Base-by-base conservation (phyloP, 1,284 basidiomycete genomes). In the Ceratobasidium sp. region DNA sequence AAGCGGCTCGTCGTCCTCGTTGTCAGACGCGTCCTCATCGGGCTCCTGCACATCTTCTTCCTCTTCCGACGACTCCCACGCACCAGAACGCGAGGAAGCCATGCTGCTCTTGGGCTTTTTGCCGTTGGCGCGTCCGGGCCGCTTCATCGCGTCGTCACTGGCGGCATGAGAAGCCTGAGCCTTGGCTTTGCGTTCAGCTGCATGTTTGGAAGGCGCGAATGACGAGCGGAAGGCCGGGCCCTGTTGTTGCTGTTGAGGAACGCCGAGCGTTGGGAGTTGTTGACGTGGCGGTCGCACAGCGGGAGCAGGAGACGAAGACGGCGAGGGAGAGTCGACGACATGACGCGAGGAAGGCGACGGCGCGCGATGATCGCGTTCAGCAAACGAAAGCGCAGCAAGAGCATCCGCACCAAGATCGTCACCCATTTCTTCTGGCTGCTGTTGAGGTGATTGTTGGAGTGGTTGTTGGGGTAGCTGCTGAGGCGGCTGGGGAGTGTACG, bases 11-110 rank as follows among this genome's bases (percentile, higher is more conserved):
- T 81, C 85, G 78, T 92, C 91, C 65, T 87, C 87, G 1, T 80
- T 85, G 78, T 92, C 91, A 0, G 90, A 90, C 78, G 90, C 90
- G 8, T 85, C 90, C 29, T 90, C 90, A 0, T 89, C 88, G 6
- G 92, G 89, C 14, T 93, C 93, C 4, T 94, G 93, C 14, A 93
- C 92, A 1, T 93, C 91, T 31, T 93, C 92, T 78, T 93, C 93
- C 11, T 93, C 92, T 77, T 89, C 91, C 76, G 91, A 93, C 79
- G 91, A 90, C 75, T 87, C 88, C 91, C 91, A 93, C n/a, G 85
- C 88, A 24, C 86, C 86, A n/a, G 78, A 80, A 75, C 80, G 83
- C 64, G 83, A 79, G 79, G 82, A 85, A 75, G 84, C 82, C 80
- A 86, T 88, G 73, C 84, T 45, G 82, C 79, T 33, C 67, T 87